Evolutionary conservation across 805 yeast genomes (phyloP).

Genomic region (Zygosaccharomyces siamensis): DNA sequence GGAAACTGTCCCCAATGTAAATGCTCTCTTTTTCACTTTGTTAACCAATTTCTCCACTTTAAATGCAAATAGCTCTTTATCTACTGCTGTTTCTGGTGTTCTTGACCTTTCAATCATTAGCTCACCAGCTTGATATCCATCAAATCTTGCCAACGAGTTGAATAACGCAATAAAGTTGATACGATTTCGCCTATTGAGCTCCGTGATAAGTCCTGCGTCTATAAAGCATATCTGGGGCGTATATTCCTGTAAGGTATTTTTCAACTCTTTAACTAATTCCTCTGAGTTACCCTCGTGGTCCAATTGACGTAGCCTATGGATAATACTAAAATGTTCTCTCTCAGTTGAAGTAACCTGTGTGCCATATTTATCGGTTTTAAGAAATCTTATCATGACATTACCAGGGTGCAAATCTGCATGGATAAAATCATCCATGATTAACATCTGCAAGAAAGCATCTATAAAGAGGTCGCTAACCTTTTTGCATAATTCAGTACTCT

Average conservation of each 20-base stretch:
- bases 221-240: constrained; percentile 84
- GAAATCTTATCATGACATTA: constrained; percentile 73
- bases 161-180: constrained; percentile 85
- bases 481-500: constrained; percentile 47
- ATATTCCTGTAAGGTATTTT: constrained; percentile 52
- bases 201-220: constrained; percentile 93
- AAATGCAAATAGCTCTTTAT: constrained; percentile 78
- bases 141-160: constrained; percentile 82
- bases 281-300: constrained; percentile 16
- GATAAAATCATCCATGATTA: constrained; percentile 85
- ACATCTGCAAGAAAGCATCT: constrained; percentile 89
- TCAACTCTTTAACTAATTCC: constrained; percentile 39
- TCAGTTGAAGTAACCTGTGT: constrained; percentile 30
- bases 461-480: constrained; percentile 75
- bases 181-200: constrained; percentile 69
- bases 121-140: constrained; percentile 93
- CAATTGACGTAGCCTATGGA: constrained; percentile 16
- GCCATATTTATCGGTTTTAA: constrained; percentile 41
- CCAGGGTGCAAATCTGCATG: constrained; percentile 98
- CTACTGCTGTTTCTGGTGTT: constrained; percentile 87
- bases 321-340: constrained; percentile 20
- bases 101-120: constrained; percentile 91
- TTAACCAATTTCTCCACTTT: constrained; percentile 81
- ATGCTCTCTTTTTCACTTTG: constrained; percentile 78
- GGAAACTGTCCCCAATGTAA: constrained; percentile 85